Base-by-base conservation (phyloP, 148 eudicot genomes). In the Amaranthus cruentus region DNA sequence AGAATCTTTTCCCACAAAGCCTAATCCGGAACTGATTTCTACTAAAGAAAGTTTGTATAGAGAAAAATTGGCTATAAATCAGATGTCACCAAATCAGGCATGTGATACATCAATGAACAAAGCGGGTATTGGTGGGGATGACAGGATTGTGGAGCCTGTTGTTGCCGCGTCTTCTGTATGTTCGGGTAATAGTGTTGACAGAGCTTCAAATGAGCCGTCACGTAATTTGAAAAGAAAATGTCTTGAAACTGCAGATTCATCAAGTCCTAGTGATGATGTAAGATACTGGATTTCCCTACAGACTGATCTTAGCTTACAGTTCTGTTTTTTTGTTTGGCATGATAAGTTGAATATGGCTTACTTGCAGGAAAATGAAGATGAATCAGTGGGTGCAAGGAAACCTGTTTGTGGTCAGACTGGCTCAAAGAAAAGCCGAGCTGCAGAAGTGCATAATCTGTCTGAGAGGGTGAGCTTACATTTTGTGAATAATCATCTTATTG, bases 391-490 rank as follows among this genome's bases (percentile, higher is more conserved):
- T 75, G 83, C 79, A 4, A 88, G 78, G 70, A 90, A 86, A 80
- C 75, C 83, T 69, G 70, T 77, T 78, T 75, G 76, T 82, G 84
- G 80, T 73, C 86, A 89, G 67, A 56, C 84, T 15, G 85, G 97
- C 70, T 80, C 88, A n/a, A 96, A 92, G 85, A 88, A 94, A 90
- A 90, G 89, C 80, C 92, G 99, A 69, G 99, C 99, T 70, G 97
- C 99, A 73, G 99, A 96, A 88, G 99, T 96, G 65, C 99, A 96
- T 78, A 96, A 96, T 82, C 80, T 88, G 73, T 92, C 97, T 21
- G 99, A 96, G 84, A 86, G 99, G 90, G 97, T 88, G 69, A 87
- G 88, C 63, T 74, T 50, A 69, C 76, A 5, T 62, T 67, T 43
- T 68, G 54, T 12, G 12, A 7, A 50, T 73, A 28, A 28, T 28